These are phyloP conservation scores for Schizosaccharomyces lindneri DNA, from an alignment of 805 yeast genomes.

Conservation along the genomic window DNA sequence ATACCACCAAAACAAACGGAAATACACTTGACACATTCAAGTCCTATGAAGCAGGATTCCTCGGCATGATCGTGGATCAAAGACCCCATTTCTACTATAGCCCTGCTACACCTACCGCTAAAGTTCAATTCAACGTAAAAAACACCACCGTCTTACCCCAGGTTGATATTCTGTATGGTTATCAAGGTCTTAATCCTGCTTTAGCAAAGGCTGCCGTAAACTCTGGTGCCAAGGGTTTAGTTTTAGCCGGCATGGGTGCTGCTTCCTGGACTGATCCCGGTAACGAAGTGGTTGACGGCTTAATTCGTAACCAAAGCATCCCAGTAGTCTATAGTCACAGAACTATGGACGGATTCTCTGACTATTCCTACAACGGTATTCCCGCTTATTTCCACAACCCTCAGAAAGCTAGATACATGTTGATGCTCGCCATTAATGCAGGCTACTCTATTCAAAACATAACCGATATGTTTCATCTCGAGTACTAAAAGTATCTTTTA, in stretches of 20 bases:
- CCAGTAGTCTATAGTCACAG: background rate
- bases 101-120: constrained; percentile 23
- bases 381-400: background rate
- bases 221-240: background rate
- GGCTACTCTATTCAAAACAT: background rate
- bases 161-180: background rate
- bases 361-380: background rate
- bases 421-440: background rate
- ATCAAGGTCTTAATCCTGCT: background rate
- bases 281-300: background rate
- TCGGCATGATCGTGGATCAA: constrained; percentile 45
- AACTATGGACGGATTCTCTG: background rate
- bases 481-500: background rate
- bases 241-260: background rate
- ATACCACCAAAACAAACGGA: constrained; percentile 45
- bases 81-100: constrained; percentile 42
- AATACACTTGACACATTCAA: constrained; percentile 48
- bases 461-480: background rate
- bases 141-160: background rate
- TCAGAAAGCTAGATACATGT: background rate
- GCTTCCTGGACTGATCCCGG: background rate
- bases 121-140: background rate
- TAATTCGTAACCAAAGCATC: background rate
- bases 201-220: background rate
- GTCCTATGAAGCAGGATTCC: constrained; percentile 40